Base-by-base conservation (phyloP, 805 yeast species). In the Candida multigemmis region DNA sequence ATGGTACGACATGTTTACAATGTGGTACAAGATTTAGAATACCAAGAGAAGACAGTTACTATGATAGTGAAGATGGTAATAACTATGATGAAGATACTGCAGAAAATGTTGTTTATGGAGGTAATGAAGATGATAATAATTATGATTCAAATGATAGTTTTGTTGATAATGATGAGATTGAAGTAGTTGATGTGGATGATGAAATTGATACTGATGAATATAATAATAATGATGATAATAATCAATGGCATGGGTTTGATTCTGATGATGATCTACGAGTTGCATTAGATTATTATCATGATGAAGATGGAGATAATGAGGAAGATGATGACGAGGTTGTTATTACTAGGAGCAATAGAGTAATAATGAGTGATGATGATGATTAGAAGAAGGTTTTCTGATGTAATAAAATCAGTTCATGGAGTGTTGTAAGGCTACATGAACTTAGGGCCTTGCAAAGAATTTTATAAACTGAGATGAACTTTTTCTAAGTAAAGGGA, bases 1-100 rank as follows among this genome's bases (percentile, higher is more conserved):
- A 71, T 34, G 85, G 82, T 0, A 53, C 65, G 3, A 58, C 51
- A n/a, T 81, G 91, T 41, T 61, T 71, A 5, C 79, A 80, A 41
- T 81, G 91, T 48, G 78, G 79, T 4, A 53, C 71, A 31, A 46
- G 72, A 17, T 65, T 78, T 34, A 42, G 62, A 14, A 36, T 42
- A 6, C 47, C 60, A 2, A 44, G 45, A 12, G 48, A 49, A 16
- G 52, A 53, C 14, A 56, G 41, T 18, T 48, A 47, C 23, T 48
- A 49, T 25, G 65, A 60, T 21, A 53, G 57, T 6, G 60, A 52
- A 4, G 63, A 57, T 16, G 61, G 56, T 12, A 61, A 52, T 18
- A 56, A 49, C 13, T 51, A 48, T 30, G 46, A 48, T 24, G 59
- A 53, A 26, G 60, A 54, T 24, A 44, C 37, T 8, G 56, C 50